Percentiles rank a stretch among this genome's conserved stretches.
Evolutionary conservation across 108 stramenopile genomes (phyloP).

Genomic region (Cyclotella kingstonii): DNA sequence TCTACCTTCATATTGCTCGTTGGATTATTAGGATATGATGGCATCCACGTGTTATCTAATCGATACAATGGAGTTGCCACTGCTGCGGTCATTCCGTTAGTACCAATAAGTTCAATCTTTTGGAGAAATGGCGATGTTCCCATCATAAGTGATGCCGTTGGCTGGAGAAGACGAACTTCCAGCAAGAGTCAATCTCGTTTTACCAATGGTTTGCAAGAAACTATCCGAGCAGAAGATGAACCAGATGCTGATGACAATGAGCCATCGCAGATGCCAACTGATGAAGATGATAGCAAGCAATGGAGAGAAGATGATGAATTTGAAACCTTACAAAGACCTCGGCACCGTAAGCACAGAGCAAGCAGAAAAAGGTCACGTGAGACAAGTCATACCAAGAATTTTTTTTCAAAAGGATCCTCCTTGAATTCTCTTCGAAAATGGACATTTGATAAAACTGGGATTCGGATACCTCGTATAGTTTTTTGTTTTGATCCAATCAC

Average conservation of each 20-base stretch:
- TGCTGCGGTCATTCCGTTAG: constrained; percentile 7
- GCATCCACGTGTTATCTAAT: not conserved
- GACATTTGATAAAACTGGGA: constrained; percentile 32
- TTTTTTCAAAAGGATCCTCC: constrained; percentile 7
- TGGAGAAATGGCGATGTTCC: constrained; percentile 29
- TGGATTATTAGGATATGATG: not conserved
- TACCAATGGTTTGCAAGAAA: no score
- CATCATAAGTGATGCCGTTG: constrained; percentile 15
- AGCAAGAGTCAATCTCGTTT: no score
- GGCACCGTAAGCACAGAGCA: constrained; percentile 7
- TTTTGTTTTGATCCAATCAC: constrained; percentile 39
- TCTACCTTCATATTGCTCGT: no score
- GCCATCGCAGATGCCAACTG: no score
- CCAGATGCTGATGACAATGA: constrained; percentile 5
- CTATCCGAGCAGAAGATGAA: no score
- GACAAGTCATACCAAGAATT: not conserved
- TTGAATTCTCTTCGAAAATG: constrained; percentile 29
- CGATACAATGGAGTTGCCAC: no score
- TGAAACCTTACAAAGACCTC: constrained; percentile 10
- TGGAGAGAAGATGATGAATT: constrained; percentile 12
- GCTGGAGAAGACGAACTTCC: not conserved
- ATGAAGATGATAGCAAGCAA: constrained; percentile 9
- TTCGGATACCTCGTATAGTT: constrained; percentile 37
- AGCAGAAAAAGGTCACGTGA: not conserved
- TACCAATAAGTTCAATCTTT: constrained; percentile 2